Conservation (phyloP, 164 flowering plant species). For the Buxus sempervirens region DNA sequence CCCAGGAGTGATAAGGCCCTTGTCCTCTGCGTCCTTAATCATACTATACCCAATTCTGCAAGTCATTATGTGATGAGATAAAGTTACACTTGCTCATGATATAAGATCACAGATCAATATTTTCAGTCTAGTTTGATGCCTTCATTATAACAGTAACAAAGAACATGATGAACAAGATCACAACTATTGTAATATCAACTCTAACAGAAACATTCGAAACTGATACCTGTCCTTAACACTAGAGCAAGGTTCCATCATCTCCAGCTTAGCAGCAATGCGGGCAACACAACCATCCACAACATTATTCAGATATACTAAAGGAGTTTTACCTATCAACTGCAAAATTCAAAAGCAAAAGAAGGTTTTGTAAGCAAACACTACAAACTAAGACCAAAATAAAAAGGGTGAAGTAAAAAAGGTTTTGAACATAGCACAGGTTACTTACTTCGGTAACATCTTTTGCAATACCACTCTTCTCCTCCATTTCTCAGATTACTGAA, state of each 20-base stretch:
- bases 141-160: neutral
- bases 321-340: slow-evolving; percentile 79
- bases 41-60: slow-evolving; percentile 86
- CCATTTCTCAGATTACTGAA: slow-evolving; percentile 24
- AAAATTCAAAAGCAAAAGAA: neutral
- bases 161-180: neutral
- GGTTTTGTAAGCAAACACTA: neutral
- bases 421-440: neutral
- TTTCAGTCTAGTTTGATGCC: neutral
- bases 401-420: neutral
- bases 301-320: slow-evolving; percentile 79
- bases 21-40: slow-evolving; percentile 86
- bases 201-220: neutral
- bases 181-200: neutral
- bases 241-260: slow-evolving; percentile 87
- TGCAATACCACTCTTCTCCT: slow-evolving; percentile 39
- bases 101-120: neutral
- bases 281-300: slow-evolving; percentile 79
- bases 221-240: slow-evolving; percentile 84
- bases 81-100: neutral
- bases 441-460: slow-evolving; percentile 76
- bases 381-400: neutral
- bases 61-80: neutral
- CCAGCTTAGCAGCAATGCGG: slow-evolving; percentile 74
- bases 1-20: slow-evolving; percentile 78